phyloP scores from a whole-genome alignment of 2,329 filamentous ascomycete species.

The Fusarium buharicum region DNA sequence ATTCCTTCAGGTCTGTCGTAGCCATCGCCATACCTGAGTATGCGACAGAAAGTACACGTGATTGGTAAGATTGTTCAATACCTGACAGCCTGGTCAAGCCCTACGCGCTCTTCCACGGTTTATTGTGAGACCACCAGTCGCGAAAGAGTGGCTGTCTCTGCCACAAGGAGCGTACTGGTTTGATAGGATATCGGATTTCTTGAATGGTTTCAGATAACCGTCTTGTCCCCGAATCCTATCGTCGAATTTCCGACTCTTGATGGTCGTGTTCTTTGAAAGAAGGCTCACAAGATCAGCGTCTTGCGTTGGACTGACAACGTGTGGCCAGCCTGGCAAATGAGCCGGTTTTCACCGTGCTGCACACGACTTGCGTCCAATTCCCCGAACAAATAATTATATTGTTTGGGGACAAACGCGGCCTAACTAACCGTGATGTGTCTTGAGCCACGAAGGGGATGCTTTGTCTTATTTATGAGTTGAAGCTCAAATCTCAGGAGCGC shows the following conservation, averaged over 20 bases:
- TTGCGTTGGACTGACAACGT: slow-evolving; percentile 1
- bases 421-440: slow-evolving; percentile 23
- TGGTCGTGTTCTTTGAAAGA: slow-evolving; percentile 11
- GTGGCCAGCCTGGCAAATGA: neutral
- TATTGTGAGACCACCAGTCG: slow-evolving; percentile 3
- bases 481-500: slow-evolving; percentile 30
- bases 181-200: neutral
- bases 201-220: neutral
- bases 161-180: neutral
- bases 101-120: neutral
- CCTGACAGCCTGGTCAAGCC: neutral
- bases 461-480: slow-evolving; percentile 16
- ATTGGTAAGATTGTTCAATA: neutral
- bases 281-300: neutral
- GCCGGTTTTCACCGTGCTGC: neutral
- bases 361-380: neutral
- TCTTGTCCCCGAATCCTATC: neutral
- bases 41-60: neutral
- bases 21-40: slow-evolving; percentile 1
- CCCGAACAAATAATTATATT: neutral
- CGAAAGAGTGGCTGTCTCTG: neutral
- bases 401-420: slow-evolving; percentile 3
- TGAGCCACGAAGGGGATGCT: slow-evolving; percentile 18
- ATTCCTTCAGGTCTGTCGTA: slow-evolving; percentile 53
- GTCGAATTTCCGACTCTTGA: slow-evolving; percentile 3